Conservation (phyloP, 148 eudicot species). For the Rhododendron henanense region DNA sequence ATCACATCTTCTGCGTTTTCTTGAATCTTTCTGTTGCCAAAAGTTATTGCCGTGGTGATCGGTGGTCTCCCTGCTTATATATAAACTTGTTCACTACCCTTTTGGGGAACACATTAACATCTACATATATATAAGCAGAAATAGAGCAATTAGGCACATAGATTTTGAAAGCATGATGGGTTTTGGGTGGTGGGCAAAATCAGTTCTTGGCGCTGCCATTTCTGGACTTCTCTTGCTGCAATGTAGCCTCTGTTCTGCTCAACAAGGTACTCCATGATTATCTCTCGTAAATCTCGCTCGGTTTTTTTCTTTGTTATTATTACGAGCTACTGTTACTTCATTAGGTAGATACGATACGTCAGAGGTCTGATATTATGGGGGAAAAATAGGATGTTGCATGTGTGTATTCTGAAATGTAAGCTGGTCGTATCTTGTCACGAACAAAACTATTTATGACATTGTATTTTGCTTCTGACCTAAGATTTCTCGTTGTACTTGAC, state of each 20-base stretch:
- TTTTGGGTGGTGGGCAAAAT: slow-evolving; percentile 16
- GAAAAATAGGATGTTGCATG: too few relatives aligned
- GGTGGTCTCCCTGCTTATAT: background rate
- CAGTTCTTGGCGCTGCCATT: slow-evolving; percentile 12
- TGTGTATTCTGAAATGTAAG: too few relatives aligned
- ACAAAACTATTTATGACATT: background rate
- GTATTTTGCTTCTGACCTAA: too few relatives aligned
- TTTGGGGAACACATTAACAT: background rate
- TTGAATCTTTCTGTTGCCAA: background rate
- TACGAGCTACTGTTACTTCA: too few relatives aligned
- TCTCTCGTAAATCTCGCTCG: background rate
- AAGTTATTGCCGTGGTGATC: background rate
- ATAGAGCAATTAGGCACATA: background rate
- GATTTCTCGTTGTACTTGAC: too few relatives aligned
- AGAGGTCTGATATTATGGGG: too few relatives aligned
- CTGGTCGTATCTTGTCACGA: background rate
- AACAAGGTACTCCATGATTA: slow-evolving; percentile 25
- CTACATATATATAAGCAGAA: too few relatives aligned
- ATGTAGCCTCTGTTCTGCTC: slow-evolving; percentile 28
- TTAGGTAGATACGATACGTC: too few relatives aligned
- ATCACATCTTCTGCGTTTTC: background rate
- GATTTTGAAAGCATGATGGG: background rate
- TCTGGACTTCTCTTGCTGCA: slow-evolving; percentile 21
- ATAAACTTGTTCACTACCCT: background rate
- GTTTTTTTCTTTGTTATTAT: background rate